Evolutionary conservation across 148 eudicot species (phyloP), one percentile per base, ranked within the genome.

Genomic region (Rhododendron williamsianum): DNA sequence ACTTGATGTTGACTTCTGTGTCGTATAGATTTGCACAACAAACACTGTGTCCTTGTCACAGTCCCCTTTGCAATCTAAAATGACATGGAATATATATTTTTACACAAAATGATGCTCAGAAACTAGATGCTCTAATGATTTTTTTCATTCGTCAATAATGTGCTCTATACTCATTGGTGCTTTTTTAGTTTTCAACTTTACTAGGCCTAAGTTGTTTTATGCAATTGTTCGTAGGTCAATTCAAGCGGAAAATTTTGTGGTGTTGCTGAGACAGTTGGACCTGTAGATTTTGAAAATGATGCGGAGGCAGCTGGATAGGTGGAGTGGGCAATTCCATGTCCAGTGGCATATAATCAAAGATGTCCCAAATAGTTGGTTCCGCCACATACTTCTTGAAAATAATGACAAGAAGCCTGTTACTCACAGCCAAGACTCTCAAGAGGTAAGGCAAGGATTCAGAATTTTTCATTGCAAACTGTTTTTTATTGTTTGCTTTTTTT

Each of bases 271-370:
- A 96, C 95, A 98, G 81, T 76, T 46, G 99, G 98, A 54, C 91
- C 96, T 81, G 93, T 95, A 80, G 99, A 95, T 87, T 96, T 96
- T 87, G 95, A 91, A 88, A 91, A 91, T 72, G 90, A 91, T 92
- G 97, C 96, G 71, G 95, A 95, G 99, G 99, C 98, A 95, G 88
- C 99, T 94, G 89, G 99, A 95, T 89, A 93, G 98, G 88, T 96
- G 99, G 98, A 96, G 92, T 83, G 99, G 98, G 23, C 97, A 91
- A 89, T 96, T 96, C 84, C 91, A 92, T 78, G 98, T 96, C 38
- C 88, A 88, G 49, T 95, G 99, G 99, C 97, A 90, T 85, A 89
- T 96, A 63, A 87, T 96, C 3, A 96, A 96, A 89, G 99, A 96
- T 92, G 93, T 94, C 13, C 98, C 97, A 12, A 95, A 96, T 83